These are phyloP conservation scores for Phytopythium sindhum DNA, from an alignment of 352 stramenopile species.

Conservation along the genomic window DNA sequence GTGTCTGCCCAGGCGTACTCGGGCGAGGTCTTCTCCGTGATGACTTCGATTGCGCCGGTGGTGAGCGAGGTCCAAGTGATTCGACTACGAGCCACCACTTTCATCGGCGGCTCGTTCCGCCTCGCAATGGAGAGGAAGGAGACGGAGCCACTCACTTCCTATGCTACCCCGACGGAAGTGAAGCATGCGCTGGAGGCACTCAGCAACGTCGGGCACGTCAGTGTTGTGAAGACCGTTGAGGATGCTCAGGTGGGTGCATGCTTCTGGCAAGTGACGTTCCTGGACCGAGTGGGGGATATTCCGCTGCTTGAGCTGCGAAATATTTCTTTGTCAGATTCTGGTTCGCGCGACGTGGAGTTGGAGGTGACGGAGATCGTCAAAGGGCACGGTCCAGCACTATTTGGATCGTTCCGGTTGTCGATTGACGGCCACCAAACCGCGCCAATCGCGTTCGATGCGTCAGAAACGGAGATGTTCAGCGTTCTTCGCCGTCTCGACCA, in stretches of 20 bases:
- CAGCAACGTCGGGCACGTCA: slow-evolving; percentile 28
- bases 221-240: slow-evolving; percentile 25
- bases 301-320: slow-evolving; percentile 38
- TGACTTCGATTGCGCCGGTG: slow-evolving; percentile 26
- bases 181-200: slow-evolving; percentile 47
- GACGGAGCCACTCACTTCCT: slow-evolving; percentile 40
- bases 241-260: slow-evolving; percentile 31
- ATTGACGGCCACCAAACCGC: slow-evolving; percentile 27
- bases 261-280: slow-evolving; percentile 62
- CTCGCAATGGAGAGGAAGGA: slow-evolving; percentile 30
- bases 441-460: slow-evolving; percentile 36
- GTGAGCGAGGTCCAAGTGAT: slow-evolving; percentile 42
- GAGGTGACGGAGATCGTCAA: slow-evolving; percentile 40
- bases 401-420: slow-evolving; percentile 38
- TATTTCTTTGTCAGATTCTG: slow-evolving; percentile 42
- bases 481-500: slow-evolving; percentile 15
- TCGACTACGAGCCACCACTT: slow-evolving; percentile 32
- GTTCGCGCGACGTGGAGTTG: slow-evolving; percentile 37
- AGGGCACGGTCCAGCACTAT: slow-evolving; percentile 34
- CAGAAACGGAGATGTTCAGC: slow-evolving; percentile 17
- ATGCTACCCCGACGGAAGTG: slow-evolving; percentile 44
- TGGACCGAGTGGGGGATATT: slow-evolving; percentile 46
- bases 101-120: slow-evolving; percentile 46
- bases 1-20: slow-evolving; percentile 31
- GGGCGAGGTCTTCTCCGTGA: slow-evolving; percentile 33